phyloP scores from a whole-genome alignment of 1,139 yeast genomes.

The Kluyveromyces marxianus region DNA sequence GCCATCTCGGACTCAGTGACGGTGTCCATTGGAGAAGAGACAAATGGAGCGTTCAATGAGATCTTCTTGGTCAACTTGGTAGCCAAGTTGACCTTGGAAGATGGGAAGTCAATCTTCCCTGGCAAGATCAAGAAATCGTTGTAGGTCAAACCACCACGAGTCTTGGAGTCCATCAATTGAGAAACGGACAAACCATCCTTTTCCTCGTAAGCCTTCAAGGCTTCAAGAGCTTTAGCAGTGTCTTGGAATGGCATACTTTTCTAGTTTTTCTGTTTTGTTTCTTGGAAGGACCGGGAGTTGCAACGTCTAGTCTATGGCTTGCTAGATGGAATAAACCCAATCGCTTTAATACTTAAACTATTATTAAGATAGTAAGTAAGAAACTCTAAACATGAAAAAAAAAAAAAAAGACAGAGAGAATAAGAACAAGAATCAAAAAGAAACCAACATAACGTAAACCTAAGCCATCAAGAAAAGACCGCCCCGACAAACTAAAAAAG shows the following conservation, averaged over 20 bases:
- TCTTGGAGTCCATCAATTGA: conserved; percentile 80
- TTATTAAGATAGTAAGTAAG: not conserved
- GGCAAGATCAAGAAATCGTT: conserved; percentile 94
- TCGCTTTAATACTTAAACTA: no score
- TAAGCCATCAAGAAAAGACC: conserved; percentile 1
- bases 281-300: no score
- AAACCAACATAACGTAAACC: not conserved
- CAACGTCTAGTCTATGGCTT: no score
- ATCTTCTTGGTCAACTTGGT: conserved; percentile 86
- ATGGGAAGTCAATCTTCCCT: conserved; percentile 86
- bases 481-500: conserved; percentile 4
- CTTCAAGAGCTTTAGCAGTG: conserved; percentile 58
- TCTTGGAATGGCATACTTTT: conserved; percentile 33
- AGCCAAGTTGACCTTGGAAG: conserved; percentile 68
- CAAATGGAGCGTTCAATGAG: conserved; percentile 86
- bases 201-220: conserved; percentile 54
- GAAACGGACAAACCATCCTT: conserved; percentile 84
- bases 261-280: not conserved
- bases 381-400: not conserved
- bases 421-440: not conserved
- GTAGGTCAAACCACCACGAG: conserved; percentile 94
- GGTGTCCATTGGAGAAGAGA: conserved; percentile 98
- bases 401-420: not conserved
- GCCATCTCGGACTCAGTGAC: conserved; percentile 98
- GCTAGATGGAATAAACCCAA: no score